Conservation (phyloP, 1,284 basidiomycete genomes). For the Sporisorium reilianum region DNA sequence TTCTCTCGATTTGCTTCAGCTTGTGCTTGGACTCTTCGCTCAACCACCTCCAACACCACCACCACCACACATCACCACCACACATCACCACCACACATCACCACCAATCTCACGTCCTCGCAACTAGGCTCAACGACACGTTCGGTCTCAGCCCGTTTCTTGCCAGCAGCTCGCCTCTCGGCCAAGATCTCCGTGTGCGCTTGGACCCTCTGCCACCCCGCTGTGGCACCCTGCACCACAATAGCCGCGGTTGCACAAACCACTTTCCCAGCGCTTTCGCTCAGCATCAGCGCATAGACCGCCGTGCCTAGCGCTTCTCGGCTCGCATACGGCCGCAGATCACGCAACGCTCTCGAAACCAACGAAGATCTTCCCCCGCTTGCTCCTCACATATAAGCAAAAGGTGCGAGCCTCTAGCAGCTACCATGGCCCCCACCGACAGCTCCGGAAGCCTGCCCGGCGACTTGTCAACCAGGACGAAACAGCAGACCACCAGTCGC, state of each 20-base stretch:
- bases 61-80: too few relatives aligned
- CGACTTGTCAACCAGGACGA: conserved; percentile 50
- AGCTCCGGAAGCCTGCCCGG: conserved; percentile 49
- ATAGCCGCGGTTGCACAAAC: conserved; percentile 8
- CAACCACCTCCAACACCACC: background rate
- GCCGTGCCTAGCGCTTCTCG: background rate
- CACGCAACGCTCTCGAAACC: background rate
- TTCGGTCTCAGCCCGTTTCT: too few relatives aligned
- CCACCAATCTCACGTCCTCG: too few relatives aligned
- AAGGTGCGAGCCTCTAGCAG: background rate
- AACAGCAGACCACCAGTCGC: conserved; percentile 63
- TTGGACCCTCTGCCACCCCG: background rate
- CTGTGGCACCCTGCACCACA: background rate
- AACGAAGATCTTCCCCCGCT: background rate
- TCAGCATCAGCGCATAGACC: background rate
- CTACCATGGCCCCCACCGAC: conserved; percentile 41
- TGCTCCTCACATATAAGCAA: conserved; percentile 15
- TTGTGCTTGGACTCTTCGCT: background rate
- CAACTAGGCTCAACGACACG: background rate
- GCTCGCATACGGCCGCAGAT: background rate
- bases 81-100: too few relatives aligned
- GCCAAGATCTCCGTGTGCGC: background rate
- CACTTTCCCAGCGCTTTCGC: background rate
- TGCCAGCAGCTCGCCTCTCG: too few relatives aligned
- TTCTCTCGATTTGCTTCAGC: background rate